Evolutionary conservation across 495 filamentous ascomycete genomes (phyloP), one percentile per base, ranked within the genome.

Genomic region (Sordaria brevicollis): DNA sequence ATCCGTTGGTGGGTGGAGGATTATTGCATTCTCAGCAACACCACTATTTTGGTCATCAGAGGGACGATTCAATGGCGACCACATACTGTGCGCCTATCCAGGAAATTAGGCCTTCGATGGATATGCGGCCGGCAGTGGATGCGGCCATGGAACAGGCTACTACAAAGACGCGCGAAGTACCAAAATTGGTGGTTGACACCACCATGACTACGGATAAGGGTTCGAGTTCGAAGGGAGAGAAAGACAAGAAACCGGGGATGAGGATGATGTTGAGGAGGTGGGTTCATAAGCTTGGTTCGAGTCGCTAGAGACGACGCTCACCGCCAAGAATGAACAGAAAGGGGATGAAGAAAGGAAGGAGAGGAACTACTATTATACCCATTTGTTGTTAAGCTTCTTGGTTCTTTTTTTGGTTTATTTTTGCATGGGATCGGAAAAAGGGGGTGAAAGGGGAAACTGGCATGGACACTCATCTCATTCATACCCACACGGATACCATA

Each of bases 211-310:
- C 5, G 13, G 25, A 57, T 17, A 57, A 57, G 49, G 25, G 13
- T 3, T 29, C 17, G 13, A 57, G 13, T 3, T 29, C 17, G 13
- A 57, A 31, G 25, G 31, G 33, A 2, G 67, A 69, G 41, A 70
- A 71, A n/a, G 35, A 36, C 33, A 36, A 71, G 41, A 67, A 74
- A 31, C 35, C 65, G 4, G 57, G 71, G 1, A 38, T 76, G 34
- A 68, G 73, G 15, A 54, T 67, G 62, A 71, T 70, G 67, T 8
- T 76, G 36, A 35, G 21, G 13, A 66, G 71, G 54, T 76, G 75
- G 75, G 68, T 73, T 15, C 73, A 76, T 9, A 73, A 57, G 57
- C n/a, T 76, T 33, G 73, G 74, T 6, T 65, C 66, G n/a, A n/a
- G n/a, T 68, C 70, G 70, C 11, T 75, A 74, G 73, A 67, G 67